Percentiles rank a stretch among this genome's conserved stretches.
Conservation (phyloP, 495 filamentous ascomycete genomes). For the Penicillium parvum region DNA sequence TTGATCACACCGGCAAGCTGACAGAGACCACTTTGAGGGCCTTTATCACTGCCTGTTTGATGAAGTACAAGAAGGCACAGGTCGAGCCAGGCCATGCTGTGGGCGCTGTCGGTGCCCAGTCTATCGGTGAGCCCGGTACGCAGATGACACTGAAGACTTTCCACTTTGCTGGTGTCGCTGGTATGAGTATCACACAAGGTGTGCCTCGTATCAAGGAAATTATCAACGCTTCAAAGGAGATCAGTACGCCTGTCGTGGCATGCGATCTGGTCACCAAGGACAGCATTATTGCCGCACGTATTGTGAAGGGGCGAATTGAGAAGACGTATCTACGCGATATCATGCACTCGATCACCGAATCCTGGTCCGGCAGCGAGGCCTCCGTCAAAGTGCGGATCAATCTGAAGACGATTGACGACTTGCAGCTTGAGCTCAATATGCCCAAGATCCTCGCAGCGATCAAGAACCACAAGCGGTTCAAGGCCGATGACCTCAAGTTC, state of each 20-base stretch:
- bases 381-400: slow-evolving; percentile 76
- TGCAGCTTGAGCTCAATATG: slow-evolving; percentile 71
- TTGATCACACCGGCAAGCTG: slow-evolving; percentile 76
- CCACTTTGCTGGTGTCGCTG: slow-evolving; percentile 99
- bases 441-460: slow-evolving; percentile 70
- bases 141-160: slow-evolving; percentile 99
- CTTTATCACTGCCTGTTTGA: slow-evolving; percentile 79
- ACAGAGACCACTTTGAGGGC: slow-evolving; percentile 63
- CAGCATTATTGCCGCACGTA: slow-evolving; percentile 67
- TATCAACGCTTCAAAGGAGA: slow-evolving; percentile 90
- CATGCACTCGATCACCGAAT: slow-evolving; percentile 73
- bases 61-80: slow-evolving; percentile 83
- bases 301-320: slow-evolving; percentile 88
- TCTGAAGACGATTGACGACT: slow-evolving; percentile 63
- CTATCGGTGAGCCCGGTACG: slow-evolving; percentile 95
- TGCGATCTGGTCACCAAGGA: slow-evolving; percentile 72
- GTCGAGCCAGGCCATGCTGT: slow-evolving; percentile 94
- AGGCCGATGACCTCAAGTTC: slow-evolving; percentile 53
- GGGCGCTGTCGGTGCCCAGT: slow-evolving; percentile 96
- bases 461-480: slow-evolving; percentile 71
- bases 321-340: slow-evolving; percentile 54
- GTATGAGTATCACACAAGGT: slow-evolving; percentile 98
- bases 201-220: slow-evolving; percentile 99
- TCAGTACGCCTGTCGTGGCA: slow-evolving; percentile 89
- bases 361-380: slow-evolving; percentile 69